Conservation (phyloP, 371 early-diverging fungal genomes). For the Rozella allomycis region DNA sequence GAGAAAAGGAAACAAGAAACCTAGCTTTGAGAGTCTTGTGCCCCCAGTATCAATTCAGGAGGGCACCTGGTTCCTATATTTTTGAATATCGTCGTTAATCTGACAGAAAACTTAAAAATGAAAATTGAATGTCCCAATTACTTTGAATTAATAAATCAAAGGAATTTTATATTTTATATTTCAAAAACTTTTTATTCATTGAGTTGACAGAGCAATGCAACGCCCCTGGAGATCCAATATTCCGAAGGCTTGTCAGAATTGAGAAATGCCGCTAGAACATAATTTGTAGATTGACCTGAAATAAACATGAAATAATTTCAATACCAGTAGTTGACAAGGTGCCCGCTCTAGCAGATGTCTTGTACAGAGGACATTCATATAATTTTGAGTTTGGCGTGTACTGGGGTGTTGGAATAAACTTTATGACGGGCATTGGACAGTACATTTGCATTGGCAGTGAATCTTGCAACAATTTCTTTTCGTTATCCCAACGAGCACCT, state of each 20-base stretch:
- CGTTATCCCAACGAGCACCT: conserved; percentile 28
- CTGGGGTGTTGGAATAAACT: conserved; percentile 20
- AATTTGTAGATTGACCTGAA: conserved; percentile 28
- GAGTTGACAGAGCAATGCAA: conserved; percentile 13
- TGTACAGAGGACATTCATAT: conserved; percentile 29
- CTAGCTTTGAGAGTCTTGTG: no score
- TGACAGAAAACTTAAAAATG: no score
- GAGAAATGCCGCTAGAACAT: conserved; percentile 17
- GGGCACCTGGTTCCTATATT: no score
- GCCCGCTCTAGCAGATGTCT: conserved; percentile 27
- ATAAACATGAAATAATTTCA: not conserved
- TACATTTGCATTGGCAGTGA: conserved; percentile 31
- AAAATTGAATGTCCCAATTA: no score
- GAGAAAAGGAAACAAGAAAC: no score
- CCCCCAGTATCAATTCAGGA: no score
- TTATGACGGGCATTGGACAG: conserved; percentile 24
- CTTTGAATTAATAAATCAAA: no score
- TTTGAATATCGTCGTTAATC: no score
- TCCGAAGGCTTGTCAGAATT: conserved; percentile 18
- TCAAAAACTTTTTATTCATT: conserved; percentile 4
- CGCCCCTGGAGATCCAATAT: conserved; percentile 30
- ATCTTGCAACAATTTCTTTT: conserved; percentile 17
- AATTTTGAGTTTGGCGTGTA: conserved; percentile 3
- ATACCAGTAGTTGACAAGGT: conserved; percentile 20
- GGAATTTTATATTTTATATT: not conserved